Percentiles rank a stretch among this genome's conserved stretches.
Evolutionary conservation across 202 grass and related monocot genomes (phyloP).

Genomic region (Saccharum hybrid): DNA sequence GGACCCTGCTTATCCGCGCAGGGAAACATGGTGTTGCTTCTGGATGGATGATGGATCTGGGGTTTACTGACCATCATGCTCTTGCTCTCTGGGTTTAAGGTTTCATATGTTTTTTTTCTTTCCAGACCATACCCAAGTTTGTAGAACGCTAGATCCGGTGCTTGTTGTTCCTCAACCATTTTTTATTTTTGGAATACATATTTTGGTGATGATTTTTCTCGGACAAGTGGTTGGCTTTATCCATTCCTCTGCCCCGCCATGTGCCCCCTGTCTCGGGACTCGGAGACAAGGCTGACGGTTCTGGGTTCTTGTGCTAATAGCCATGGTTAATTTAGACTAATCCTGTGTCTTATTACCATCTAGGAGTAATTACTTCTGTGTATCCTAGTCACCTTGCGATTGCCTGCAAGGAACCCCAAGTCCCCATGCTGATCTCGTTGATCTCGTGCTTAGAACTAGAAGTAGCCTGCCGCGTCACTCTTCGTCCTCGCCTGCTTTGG

Average conservation of each 20-base stretch:
- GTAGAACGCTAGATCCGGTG: slow-evolving; percentile 43
- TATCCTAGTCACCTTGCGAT: slow-evolving; percentile 12
- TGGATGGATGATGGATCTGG: slow-evolving; percentile 63
- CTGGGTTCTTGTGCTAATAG: slow-evolving; percentile 36
- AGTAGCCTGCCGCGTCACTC: slow-evolving; percentile 22
- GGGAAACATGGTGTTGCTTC: not conserved
- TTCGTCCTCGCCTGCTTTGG: slow-evolving; percentile 22
- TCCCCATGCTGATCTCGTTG: slow-evolving; percentile 37
- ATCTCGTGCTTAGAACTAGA: slow-evolving; percentile 36
- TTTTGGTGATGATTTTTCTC: slow-evolving; percentile 2
- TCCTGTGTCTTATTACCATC: not conserved
- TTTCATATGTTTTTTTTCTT: slow-evolving; percentile 7
- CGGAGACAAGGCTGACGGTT: slow-evolving; percentile 4
- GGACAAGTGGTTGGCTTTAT: slow-evolving; percentile 39
- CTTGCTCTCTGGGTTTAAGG: slow-evolving; percentile 45
- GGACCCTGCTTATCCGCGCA: too few species aligned
- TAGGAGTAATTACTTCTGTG: not conserved
- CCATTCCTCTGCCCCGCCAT: slow-evolving; percentile 1
- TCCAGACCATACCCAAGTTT: not conserved
- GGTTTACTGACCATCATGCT: slow-evolving; percentile 12
- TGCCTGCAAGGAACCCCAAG: slow-evolving; percentile 39
- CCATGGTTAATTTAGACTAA: slow-evolving; percentile 7
- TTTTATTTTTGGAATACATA: not conserved
- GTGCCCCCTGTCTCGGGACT: slow-evolving; percentile 17
- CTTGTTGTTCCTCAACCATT: not conserved